phyloP scores from a whole-genome alignment of 1,284 basidiomycete species.

The Marasmius tenuissimus region DNA sequence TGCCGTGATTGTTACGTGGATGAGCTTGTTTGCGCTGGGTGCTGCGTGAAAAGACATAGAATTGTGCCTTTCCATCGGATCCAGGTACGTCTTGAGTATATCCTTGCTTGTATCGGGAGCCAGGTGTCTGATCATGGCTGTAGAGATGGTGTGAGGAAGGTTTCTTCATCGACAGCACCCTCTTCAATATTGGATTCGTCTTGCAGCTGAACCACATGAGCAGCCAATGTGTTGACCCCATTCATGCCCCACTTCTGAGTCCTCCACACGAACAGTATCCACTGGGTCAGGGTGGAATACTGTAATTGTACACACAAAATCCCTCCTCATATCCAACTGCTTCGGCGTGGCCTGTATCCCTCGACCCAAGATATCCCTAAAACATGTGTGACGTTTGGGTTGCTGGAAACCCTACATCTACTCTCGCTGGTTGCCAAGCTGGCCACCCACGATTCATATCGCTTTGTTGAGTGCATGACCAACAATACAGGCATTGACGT shows the following conservation, averaged over 20 bases:
- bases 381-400: conserved; percentile 25
- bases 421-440: conserved; percentile 19
- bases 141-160: neutral
- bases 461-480: conserved; percentile 17
- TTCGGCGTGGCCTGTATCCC: conserved; percentile 23
- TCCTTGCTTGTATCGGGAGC: no score
- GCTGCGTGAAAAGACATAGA: no score
- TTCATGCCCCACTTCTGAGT: neutral
- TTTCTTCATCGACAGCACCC: neutral
- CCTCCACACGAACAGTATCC: conserved; percentile 3
- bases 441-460: conserved; percentile 23
- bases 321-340: conserved; percentile 21
- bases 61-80: no score
- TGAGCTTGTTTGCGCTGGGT: no score
- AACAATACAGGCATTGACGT: conserved; percentile 22
- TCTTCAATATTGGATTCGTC: neutral
- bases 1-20: no score
- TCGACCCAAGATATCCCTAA: conserved; percentile 22
- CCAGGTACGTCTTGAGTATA: no score
- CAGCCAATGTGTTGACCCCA: neutral
- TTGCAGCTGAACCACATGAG: neutral
- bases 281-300: neutral
- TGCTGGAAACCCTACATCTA: conserved; percentile 26
- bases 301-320: neutral
- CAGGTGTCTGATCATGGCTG: no score